Conservation (phyloP, 2,329 filamentous ascomycete species). For the Alternaria gaisen region DNA sequence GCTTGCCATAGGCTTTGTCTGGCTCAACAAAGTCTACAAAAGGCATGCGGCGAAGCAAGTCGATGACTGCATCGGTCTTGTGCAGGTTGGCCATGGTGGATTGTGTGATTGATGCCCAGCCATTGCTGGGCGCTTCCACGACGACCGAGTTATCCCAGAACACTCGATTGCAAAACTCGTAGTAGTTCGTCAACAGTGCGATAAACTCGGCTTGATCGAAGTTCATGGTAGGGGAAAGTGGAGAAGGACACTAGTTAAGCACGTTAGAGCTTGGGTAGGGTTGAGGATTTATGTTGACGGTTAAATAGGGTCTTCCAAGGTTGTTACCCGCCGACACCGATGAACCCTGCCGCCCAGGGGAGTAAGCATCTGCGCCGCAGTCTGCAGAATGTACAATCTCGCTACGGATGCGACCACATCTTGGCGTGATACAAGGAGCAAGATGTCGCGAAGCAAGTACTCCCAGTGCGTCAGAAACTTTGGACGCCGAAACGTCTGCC, state of each 20-base stretch:
- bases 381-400: too few relatives aligned
- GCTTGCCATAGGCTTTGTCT: neutral
- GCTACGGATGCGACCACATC: too few relatives aligned
- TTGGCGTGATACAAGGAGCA: too few relatives aligned
- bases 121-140: accelerated
- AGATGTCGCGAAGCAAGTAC: too few relatives aligned
- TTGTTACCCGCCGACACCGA: neutral
- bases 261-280: neutral
- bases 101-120: neutral
- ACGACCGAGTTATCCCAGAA: neutral
- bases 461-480: too few relatives aligned
- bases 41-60: neutral
- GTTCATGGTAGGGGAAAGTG: neutral
- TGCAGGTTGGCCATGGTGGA: neutral
- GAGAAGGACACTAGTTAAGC: neutral
- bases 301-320: neutral
- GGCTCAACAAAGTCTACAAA: neutral
- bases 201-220: neutral
- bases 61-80: neutral
- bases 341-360: neutral
- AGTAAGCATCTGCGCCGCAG: too few relatives aligned
- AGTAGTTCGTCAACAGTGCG: neutral
- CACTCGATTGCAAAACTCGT: neutral
- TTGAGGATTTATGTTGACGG: neutral
- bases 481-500: too few relatives aligned